phyloP scores from a whole-genome alignment of 352 stramenopile species.

The Pythium vanterpoolii region DNA sequence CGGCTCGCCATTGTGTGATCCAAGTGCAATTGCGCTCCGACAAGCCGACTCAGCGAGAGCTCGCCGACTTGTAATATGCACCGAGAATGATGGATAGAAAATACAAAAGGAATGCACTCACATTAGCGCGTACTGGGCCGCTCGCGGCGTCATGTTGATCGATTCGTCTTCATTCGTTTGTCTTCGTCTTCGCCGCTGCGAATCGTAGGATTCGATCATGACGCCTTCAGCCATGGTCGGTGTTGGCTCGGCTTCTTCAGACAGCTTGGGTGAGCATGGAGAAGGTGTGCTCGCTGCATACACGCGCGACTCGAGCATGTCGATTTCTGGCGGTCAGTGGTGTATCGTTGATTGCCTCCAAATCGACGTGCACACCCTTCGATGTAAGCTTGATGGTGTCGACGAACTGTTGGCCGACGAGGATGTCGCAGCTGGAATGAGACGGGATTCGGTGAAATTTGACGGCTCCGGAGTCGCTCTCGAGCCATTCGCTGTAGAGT shows the following conservation, averaged over 20 bases:
- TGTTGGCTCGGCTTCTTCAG: background rate
- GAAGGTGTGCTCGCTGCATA: background rate
- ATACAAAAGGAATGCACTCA: background rate
- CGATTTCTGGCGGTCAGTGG: conserved; percentile 29
- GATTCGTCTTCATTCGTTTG: conserved; percentile 4
- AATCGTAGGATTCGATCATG: background rate
- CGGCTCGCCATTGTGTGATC: conserved; percentile 20
- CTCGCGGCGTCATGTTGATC: background rate
- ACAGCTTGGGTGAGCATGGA: background rate
- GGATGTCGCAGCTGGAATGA: conserved; percentile 57
- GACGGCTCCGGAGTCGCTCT: too few relatives aligned
- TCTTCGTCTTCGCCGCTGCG: background rate
- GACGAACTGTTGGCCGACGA: conserved; percentile 57
- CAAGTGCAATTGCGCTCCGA: background rate
- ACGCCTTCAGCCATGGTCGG: background rate
- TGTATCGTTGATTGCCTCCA: conserved; percentile 54
- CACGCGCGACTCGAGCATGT: conserved; percentile 28
- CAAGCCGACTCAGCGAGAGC: background rate
- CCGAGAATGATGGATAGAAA: background rate
- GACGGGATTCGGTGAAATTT: too few relatives aligned
- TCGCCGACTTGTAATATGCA: background rate
- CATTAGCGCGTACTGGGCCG: conserved; percentile 17
- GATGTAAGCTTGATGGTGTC: conserved; percentile 55
- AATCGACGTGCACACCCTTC: conserved; percentile 53
- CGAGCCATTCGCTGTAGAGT: too few relatives aligned